phyloP scores from a whole-genome alignment of 1,284 basidiomycete species.

The Athelia psychrophila region DNA sequence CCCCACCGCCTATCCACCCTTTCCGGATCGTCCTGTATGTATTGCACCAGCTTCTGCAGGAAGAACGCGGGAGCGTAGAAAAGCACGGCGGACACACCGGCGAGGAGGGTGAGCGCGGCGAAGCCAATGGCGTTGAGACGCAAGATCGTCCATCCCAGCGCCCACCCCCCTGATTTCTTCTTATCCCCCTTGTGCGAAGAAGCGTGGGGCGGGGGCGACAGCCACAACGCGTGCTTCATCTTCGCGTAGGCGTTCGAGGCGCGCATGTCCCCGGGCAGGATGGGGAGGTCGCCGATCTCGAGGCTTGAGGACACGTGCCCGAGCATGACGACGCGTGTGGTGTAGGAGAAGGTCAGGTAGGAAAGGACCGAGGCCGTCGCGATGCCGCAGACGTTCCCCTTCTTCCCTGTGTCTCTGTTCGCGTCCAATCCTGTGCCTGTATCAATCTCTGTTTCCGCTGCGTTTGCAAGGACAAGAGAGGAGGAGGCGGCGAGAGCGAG shows the following conservation, averaged over 20 bases:
- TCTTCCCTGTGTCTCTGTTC: too few relatives aligned
- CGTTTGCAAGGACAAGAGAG: too few relatives aligned
- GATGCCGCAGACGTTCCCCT: too few relatives aligned
- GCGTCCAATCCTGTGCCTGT: conserved; percentile 71
- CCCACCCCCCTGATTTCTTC: conserved; percentile 45
- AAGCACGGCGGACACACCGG: conserved; percentile 58
- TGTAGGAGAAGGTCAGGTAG: conserved; percentile 76
- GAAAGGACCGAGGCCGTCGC: conserved; percentile 57
- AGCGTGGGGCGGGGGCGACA: background rate
- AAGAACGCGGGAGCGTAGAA: conserved; percentile 84
- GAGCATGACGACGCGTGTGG: conserved; percentile 80
- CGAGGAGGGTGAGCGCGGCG: conserved; percentile 48
- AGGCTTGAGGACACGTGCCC: conserved; percentile 72
- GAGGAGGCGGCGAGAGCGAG: too few relatives aligned
- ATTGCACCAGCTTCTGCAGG: conserved; percentile 65
- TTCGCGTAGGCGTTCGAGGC: conserved; percentile 50
- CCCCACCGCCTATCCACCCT: conserved; percentile 64
- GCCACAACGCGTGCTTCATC: conserved; percentile 43
- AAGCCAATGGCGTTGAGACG: conserved; percentile 49
- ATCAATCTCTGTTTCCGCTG: conserved; percentile 50
- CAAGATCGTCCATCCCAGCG: conserved; percentile 55
- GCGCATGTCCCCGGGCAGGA: conserved; percentile 72
- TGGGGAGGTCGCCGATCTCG: conserved; percentile 84
- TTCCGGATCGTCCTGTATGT: conserved; percentile 64
- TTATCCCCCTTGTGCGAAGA: background rate